Evolutionary conservation across 768 basidiomycete genomes (phyloP).

Genomic region (Podaxis carcinomalis): DNA sequence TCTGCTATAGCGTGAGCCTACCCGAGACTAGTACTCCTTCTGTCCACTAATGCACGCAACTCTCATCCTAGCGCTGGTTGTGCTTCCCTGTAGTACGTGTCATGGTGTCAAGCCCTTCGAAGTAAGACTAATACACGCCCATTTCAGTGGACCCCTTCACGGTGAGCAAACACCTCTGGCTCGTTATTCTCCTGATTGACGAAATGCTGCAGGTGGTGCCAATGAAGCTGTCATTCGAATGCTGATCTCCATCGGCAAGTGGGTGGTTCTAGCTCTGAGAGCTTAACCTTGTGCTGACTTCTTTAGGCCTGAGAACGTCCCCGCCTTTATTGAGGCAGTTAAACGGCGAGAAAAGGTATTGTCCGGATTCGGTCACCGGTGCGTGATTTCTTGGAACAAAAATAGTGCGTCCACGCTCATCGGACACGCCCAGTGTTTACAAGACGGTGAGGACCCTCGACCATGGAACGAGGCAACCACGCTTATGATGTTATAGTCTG

Average conservation of each 20-base stretch:
- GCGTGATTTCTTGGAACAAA: neutral
- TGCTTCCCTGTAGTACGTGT: conserved; percentile 78
- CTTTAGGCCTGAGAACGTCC: conserved; percentile 74
- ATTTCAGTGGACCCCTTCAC: conserved; percentile 62
- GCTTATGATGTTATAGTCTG: conserved; percentile 49
- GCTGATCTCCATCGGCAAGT: conserved; percentile 85
- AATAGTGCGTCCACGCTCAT: neutral
- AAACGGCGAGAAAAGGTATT: conserved; percentile 86
- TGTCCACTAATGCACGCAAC: neutral
- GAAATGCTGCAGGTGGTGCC: conserved; percentile 57
- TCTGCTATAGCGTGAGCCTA: conserved; percentile 69
- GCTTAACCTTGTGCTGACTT: neutral
- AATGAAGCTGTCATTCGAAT: conserved; percentile 95
- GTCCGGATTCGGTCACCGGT: conserved; percentile 85
- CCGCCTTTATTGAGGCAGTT: conserved; percentile 80
- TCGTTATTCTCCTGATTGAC: conserved; percentile 1
- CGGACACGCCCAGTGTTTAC: conserved; percentile 41
- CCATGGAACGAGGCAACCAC: neutral
- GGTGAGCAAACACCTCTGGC: conserved; percentile 28
- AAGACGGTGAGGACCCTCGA: conserved; percentile 48
- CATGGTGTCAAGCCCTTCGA: conserved; percentile 22
- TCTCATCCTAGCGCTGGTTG: conserved; percentile 63
- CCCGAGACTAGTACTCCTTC: neutral
- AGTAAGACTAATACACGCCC: conserved; percentile 7
- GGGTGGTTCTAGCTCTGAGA: conserved; percentile 17